phyloP scores from a whole-genome alignment of 2,329 filamentous ascomycete genomes.

The Trichoderma pleuroti region DNA sequence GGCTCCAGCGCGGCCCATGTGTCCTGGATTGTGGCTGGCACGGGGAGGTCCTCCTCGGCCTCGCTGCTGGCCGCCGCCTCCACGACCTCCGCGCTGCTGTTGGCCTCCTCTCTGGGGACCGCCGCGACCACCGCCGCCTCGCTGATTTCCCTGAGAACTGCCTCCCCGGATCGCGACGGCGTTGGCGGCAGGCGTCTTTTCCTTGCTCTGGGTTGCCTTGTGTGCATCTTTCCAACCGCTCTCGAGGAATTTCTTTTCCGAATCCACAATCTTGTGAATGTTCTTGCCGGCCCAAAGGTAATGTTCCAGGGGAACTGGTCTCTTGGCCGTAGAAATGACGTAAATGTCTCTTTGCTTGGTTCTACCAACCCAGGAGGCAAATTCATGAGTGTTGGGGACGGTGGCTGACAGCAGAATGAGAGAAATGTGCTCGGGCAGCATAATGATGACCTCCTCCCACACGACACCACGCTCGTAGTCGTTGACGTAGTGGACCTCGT shows the following conservation, averaged over 20 bases:
- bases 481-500: constrained; percentile 98
- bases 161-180: constrained; percentile 38
- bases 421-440: constrained; percentile 96
- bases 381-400: constrained; percentile 95
- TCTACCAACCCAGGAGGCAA: constrained; percentile 95
- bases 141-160: constrained; percentile 30
- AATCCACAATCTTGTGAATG: constrained; percentile 91
- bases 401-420: constrained; percentile 93
- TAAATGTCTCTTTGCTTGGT: constrained; percentile 99
- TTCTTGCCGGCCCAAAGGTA: constrained; percentile 93
- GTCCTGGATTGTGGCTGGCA: constrained; percentile 65
- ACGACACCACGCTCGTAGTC: constrained; percentile 94
- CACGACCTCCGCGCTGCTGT: constrained; percentile 37
- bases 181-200: constrained; percentile 59
- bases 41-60: constrained; percentile 52
- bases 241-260: constrained; percentile 87
- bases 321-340: constrained; percentile 94
- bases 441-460: constrained; percentile 99
- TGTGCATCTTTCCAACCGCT: constrained; percentile 95
- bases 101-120: constrained; percentile 44
- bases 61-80: constrained; percentile 45
- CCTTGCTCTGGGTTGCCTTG: constrained; percentile 72
- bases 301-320: constrained; percentile 91
- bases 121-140: constrained; percentile 45
- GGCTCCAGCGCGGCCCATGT: constrained; percentile 85